Evolutionary conservation across 192 early-diverging fungal species (phyloP).

Genomic region (Coemansia sp.): DNA sequence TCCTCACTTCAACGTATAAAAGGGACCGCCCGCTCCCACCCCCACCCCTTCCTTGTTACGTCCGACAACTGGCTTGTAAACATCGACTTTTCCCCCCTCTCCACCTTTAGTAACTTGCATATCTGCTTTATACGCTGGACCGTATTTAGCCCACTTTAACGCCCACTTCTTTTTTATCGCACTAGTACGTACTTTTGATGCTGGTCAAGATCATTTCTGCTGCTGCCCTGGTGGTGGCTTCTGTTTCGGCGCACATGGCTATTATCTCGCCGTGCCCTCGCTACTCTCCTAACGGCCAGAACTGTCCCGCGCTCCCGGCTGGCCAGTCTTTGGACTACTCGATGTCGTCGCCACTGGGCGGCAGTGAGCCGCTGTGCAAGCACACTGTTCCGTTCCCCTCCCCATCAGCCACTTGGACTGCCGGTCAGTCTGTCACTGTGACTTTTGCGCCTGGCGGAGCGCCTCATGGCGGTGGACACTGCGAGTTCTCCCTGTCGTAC

Average conservation of each 20-base stretch:
- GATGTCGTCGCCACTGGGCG: slow-evolving; percentile 50
- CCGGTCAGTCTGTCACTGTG: slow-evolving; percentile 30
- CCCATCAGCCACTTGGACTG: slow-evolving; percentile 22
- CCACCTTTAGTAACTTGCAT: background rate
- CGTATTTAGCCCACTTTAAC: slow-evolving; percentile 7
- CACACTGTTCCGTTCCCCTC: slow-evolving; percentile 22
- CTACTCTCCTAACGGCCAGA: slow-evolving; percentile 22
- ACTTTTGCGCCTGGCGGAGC: slow-evolving; percentile 23
- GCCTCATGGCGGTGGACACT: slow-evolving; percentile 56
- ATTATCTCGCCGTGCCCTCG: slow-evolving; percentile 52
- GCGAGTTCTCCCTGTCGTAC: slow-evolving; percentile 56
- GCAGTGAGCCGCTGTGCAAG: slow-evolving; percentile 30
- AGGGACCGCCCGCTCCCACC: background rate
- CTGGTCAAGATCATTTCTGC: slow-evolving; percentile 19
- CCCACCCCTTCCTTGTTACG: background rate
- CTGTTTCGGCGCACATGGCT: slow-evolving; percentile 53
- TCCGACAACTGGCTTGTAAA: background rate
- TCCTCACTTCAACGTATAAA: background rate
- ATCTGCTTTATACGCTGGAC: slow-evolving; percentile 4
- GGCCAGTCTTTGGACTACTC: slow-evolving; percentile 52
- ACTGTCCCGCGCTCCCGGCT: slow-evolving; percentile 42
- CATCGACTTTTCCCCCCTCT: background rate
- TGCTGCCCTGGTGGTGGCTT: slow-evolving; percentile 33
- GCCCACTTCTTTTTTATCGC: background rate
- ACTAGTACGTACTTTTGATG: slow-evolving; percentile 16